A percentile compares a stretch with the other conserved stretches of the same genome.
phyloP scores from a whole-genome alignment of 257 asterid species.

The Nicotiana sylvestris region DNA sequence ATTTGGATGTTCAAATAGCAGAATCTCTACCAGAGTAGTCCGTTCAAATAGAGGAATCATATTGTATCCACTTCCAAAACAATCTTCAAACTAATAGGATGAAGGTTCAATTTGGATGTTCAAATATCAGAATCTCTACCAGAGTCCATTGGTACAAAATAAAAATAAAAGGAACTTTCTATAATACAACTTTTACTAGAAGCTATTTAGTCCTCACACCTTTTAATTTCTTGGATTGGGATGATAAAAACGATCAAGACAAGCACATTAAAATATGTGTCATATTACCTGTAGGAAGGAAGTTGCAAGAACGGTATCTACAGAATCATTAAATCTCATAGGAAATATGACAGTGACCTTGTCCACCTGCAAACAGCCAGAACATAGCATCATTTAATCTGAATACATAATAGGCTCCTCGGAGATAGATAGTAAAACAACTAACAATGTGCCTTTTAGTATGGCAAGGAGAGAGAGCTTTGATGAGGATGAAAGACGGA shows the following conservation, averaged over 20 bases:
- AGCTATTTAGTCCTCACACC: not conserved
- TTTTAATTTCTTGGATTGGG: conserved; percentile 1
- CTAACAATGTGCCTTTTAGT: not conserved
- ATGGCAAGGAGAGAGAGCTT: not conserved
- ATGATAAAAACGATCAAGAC: not conserved
- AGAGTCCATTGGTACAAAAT: not conserved
- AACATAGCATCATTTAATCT: conserved; percentile 5
- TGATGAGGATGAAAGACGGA: not conserved
- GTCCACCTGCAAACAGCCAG: conserved; percentile 19
- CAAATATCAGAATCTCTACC: conserved; percentile 9
- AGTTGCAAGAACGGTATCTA: conserved; percentile 79
- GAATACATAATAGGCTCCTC: not conserved
- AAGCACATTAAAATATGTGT: not conserved
- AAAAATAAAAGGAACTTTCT: not conserved
- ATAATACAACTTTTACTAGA: not conserved
- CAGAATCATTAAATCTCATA: conserved; percentile 85
- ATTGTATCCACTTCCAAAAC: not conserved
- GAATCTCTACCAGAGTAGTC: conserved; percentile 1
- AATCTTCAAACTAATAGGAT: not conserved
- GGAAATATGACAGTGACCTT: conserved; percentile 78
- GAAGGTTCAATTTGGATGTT: not conserved
- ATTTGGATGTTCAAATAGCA: conserved; percentile 7
- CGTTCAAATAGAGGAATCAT: not conserved
- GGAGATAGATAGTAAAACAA: not conserved
- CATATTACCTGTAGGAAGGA: conserved; percentile 81